Conservation (phyloP, 2,329 filamentous ascomycete species). For the Cryphonectria japonica region DNA sequence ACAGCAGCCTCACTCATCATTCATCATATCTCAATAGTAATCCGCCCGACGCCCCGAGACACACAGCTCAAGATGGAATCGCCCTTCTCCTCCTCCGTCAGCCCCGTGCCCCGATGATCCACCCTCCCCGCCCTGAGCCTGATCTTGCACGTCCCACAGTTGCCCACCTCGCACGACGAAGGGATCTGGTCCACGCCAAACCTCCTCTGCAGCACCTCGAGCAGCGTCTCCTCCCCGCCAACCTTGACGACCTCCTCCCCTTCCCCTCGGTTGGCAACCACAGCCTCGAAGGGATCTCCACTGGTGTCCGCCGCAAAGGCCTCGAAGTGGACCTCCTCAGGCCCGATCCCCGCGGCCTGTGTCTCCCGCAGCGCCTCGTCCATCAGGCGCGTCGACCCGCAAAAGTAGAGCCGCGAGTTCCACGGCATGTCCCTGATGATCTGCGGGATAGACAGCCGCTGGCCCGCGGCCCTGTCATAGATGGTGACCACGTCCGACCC, state of each 20-base stretch:
- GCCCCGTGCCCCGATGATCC: constrained; percentile 53
- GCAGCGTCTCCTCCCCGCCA: constrained; percentile 51
- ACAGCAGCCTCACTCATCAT: constrained; percentile 33
- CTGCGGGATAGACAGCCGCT: constrained; percentile 54
- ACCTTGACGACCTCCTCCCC: constrained; percentile 47
- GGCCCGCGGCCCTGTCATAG: constrained; percentile 56
- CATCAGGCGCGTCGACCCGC: constrained; percentile 62
- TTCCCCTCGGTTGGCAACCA: constrained; percentile 47
- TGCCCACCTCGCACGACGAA: constrained; percentile 58
- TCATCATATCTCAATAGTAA: constrained; percentile 51
- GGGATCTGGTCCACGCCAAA: constrained; percentile 46
- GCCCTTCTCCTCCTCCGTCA: constrained; percentile 49
- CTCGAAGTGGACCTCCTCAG: constrained; percentile 63
- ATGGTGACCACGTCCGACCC: constrained; percentile 46
- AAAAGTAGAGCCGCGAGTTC: constrained; percentile 64
- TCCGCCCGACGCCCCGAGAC: constrained; percentile 54
- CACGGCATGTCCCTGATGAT: constrained; percentile 52
- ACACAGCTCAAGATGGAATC: constrained; percentile 55
- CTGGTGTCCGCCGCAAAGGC: constrained; percentile 57
- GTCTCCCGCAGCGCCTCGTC: constrained; percentile 51
- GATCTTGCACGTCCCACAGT: constrained; percentile 58
- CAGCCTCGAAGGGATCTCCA: constrained; percentile 64
- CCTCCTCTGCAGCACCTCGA: constrained; percentile 51
- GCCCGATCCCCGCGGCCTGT: constrained; percentile 46
- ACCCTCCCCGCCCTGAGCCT: constrained; percentile 47